These are phyloP conservation scores for Fraxinus floribunda DNA, from an alignment of 305 asterid species.

Conservation along the genomic window DNA sequence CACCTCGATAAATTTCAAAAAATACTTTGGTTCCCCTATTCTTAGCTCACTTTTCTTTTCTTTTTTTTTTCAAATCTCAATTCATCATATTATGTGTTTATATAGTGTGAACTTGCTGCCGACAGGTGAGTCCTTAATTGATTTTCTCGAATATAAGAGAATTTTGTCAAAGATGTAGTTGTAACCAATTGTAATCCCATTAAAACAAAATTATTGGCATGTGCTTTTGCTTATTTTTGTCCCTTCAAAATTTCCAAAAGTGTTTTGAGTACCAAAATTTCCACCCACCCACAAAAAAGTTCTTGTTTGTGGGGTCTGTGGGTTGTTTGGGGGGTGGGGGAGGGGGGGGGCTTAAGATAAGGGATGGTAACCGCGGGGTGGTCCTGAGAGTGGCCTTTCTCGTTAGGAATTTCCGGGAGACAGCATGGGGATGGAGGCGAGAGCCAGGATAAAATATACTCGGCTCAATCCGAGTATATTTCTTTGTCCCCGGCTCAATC, in stretches of 20 bases:
- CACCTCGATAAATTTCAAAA: too few relatives aligned
- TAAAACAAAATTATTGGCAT: constrained; percentile 20
- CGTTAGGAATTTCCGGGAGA: not conserved
- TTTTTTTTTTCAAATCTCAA: not conserved
- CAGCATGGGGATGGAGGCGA: not conserved
- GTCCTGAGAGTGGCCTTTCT: not conserved
- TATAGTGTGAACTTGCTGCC: not conserved
- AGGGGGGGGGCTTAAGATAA: not conserved
- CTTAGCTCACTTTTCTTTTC: not conserved
- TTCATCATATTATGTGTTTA: not conserved
- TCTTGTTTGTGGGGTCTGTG: not conserved
- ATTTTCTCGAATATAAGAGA: not conserved
- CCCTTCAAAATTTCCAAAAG: constrained; percentile 24
- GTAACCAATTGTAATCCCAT: constrained; percentile 21
- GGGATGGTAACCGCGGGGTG: not conserved
- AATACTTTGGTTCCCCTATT: not conserved
- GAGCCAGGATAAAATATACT: too few relatives aligned
- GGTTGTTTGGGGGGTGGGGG: not conserved
- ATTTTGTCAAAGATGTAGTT: constrained; percentile 36
- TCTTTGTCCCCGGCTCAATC: not conserved
- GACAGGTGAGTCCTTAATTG: not conserved
- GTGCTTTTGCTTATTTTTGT: constrained; percentile 25
- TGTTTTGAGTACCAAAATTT: not conserved
- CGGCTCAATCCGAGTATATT: too few relatives aligned
- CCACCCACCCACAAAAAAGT: not conserved